Percentiles rank a stretch among this genome's conserved stretches.
Conservation (phyloP, 2,329 filamentous ascomycete species). For the Chaetomiaceae sp. region DNA sequence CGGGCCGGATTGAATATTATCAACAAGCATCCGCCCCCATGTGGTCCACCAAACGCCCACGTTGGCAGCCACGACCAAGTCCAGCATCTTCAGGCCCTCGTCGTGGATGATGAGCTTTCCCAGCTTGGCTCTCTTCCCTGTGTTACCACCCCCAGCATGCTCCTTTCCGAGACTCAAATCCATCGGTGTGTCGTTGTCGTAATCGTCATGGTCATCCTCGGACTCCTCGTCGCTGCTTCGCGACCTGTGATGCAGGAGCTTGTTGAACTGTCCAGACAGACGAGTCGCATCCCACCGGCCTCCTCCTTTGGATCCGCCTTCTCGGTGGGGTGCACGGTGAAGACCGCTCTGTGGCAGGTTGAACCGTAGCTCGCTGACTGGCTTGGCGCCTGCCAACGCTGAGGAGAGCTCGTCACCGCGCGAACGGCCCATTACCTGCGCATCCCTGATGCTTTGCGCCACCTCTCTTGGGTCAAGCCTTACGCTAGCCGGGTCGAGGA, state of each 20-base stretch:
- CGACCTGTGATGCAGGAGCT: slow-evolving; percentile 34
- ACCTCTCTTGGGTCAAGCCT: slow-evolving; percentile 44
- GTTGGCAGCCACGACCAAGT: slow-evolving; percentile 85
- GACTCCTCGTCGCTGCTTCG: slow-evolving; percentile 30
- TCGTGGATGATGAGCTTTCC: slow-evolving; percentile 88
- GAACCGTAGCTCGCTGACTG: slow-evolving; percentile 82
- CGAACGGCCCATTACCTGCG: slow-evolving; percentile 29
- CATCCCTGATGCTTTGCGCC: slow-evolving; percentile 32
- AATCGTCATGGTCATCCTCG: slow-evolving; percentile 27
- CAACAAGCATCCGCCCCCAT: slow-evolving; percentile 58
- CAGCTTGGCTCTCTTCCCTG: slow-evolving; percentile 83
- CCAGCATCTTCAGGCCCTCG: slow-evolving; percentile 92
- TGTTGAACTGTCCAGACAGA: slow-evolving; percentile 41
- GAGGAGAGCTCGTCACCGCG: slow-evolving; percentile 27
- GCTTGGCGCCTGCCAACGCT: slow-evolving; percentile 36
- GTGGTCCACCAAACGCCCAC: slow-evolving; percentile 91
- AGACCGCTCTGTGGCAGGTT: slow-evolving; percentile 62
- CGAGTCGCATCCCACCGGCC: slow-evolving; percentile 18
- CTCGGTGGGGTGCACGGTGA: slow-evolving; percentile 36
- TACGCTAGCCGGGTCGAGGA: slow-evolving; percentile 47
- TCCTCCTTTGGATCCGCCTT: slow-evolving; percentile 26
- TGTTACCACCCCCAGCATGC: slow-evolving; percentile 77
- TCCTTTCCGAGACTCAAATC: slow-evolving; percentile 77
- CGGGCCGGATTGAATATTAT: too few species aligned
- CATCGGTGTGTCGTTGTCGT: slow-evolving; percentile 45